These are phyloP conservation scores for Suhomyces kunorum DNA, from an alignment of 1,139 yeast species.

Conservation along the genomic window DNA sequence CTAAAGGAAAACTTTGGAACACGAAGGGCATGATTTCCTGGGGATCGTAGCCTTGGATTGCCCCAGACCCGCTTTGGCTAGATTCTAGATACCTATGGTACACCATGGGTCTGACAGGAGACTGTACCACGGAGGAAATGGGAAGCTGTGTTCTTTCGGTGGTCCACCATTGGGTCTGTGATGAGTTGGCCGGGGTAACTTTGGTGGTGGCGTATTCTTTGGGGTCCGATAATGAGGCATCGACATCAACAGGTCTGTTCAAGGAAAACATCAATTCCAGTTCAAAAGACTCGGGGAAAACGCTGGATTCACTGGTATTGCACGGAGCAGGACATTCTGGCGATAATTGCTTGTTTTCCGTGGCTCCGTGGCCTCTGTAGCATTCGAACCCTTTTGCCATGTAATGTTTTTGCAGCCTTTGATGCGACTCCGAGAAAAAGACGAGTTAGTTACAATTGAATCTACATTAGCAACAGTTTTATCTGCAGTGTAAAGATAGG, in stretches of 20 bases:
- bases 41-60: background rate
- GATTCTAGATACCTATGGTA: conserved; percentile 6
- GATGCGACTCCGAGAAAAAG: background rate
- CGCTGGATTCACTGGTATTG: background rate
- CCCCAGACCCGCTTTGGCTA: background rate
- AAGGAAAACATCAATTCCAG: background rate
- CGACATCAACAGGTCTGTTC: background rate
- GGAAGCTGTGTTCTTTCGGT: conserved; percentile 8
- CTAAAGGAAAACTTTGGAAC: conserved; percentile 17
- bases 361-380: no score
- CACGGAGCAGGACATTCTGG: background rate
- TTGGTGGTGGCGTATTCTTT: background rate
- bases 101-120: conserved; percentile 5
- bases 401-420: background rate
- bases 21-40: background rate
- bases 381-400: background rate
- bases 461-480: no score
- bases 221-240: background rate
- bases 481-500: no score
- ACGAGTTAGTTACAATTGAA: no score
- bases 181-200: background rate
- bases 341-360: no score
- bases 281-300: background rate
- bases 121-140: conserved; percentile 10
- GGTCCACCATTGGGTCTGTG: conserved; percentile 1